A percentile compares a stretch with the other conserved stretches of the same genome.
Conservation (phyloP, 2,329 filamentous ascomycete genomes). For the Peltaster fructicola region DNA sequence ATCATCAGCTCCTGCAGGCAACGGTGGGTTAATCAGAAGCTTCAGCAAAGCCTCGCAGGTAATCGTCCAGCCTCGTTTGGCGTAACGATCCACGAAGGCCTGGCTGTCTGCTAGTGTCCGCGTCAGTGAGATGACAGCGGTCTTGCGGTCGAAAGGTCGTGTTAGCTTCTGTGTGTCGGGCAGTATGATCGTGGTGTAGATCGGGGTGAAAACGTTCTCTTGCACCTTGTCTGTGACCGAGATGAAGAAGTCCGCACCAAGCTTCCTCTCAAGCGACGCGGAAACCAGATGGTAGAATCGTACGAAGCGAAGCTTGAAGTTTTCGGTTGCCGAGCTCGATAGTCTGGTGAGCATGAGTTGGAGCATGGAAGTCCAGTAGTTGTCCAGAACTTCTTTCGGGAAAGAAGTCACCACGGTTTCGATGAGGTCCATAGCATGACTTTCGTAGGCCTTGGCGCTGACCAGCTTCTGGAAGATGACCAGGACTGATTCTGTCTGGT, state of each 20-base stretch:
- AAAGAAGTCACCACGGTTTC: conserved; percentile 62
- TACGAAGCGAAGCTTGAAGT: conserved; percentile 70
- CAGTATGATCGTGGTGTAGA: conserved; percentile 78
- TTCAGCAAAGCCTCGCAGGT: conserved; percentile 82
- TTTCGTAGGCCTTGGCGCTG: conserved; percentile 64
- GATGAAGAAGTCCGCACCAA: conserved; percentile 86
- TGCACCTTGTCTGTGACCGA: conserved; percentile 68
- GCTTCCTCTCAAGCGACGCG: conserved; percentile 59
- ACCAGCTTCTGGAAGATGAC: conserved; percentile 90
- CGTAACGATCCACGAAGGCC: conserved; percentile 55
- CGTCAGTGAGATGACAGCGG: conserved; percentile 79
- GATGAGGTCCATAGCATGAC: conserved; percentile 74
- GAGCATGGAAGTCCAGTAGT: conserved; percentile 65
- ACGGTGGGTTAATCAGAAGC: conserved; percentile 73
- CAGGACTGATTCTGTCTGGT: conserved; percentile 75
- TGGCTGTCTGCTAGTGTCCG: conserved; percentile 79
- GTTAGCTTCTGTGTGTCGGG: conserved; percentile 77
- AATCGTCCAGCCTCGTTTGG: conserved; percentile 72
- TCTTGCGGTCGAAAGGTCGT: conserved; percentile 78
- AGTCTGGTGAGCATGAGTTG: conserved; percentile 62
- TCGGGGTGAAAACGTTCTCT: conserved; percentile 55
- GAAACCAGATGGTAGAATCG: conserved; percentile 90
- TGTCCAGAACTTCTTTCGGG: conserved; percentile 53
- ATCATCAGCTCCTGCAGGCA: conserved; percentile 46
- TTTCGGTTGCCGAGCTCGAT: conserved; percentile 60